Evolutionary conservation across 129 eudicot genomes (phyloP).

Genomic region (Scalesia atractyloides): DNA sequence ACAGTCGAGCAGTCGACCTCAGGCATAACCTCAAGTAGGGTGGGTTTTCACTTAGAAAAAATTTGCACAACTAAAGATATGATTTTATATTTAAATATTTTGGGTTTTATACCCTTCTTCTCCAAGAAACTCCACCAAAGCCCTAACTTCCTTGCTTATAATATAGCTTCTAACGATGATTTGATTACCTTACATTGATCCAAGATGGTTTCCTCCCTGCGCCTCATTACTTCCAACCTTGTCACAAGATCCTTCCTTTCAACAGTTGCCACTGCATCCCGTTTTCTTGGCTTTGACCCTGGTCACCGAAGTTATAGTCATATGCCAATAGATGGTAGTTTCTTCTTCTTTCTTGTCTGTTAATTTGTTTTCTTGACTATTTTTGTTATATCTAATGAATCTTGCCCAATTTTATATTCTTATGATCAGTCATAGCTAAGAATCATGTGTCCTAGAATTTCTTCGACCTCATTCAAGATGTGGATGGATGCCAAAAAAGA

Average conservation of each 20-base stretch:
- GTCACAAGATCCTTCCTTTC: not conserved
- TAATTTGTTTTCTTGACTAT: no score
- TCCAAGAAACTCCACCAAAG: no score
- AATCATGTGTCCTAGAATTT: not conserved
- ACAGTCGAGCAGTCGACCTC: no score
- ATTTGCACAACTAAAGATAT: no score
- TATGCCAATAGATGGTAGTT: not conserved
- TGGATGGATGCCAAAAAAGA: not conserved
- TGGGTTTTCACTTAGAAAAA: no score
- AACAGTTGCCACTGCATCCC: not conserved
- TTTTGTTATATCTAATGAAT: not conserved
- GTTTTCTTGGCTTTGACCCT: not conserved
- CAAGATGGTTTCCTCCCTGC: not conserved
- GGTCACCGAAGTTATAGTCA: not conserved
- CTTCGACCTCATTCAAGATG: not conserved
- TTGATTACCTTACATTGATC: no score
- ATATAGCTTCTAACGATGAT: no score
- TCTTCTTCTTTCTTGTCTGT: not conserved
- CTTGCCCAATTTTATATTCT: not conserved
- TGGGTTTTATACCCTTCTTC: no score
- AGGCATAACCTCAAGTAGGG: no score
- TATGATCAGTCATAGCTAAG: not conserved
- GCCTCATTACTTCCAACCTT: not conserved
- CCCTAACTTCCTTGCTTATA: no score
- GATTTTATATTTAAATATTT: no score